Evolutionary conservation across 768 basidiomycete genomes (phyloP), one percentile per base, ranked within the genome.

Genomic region (Panaeolus papilionaceus): DNA sequence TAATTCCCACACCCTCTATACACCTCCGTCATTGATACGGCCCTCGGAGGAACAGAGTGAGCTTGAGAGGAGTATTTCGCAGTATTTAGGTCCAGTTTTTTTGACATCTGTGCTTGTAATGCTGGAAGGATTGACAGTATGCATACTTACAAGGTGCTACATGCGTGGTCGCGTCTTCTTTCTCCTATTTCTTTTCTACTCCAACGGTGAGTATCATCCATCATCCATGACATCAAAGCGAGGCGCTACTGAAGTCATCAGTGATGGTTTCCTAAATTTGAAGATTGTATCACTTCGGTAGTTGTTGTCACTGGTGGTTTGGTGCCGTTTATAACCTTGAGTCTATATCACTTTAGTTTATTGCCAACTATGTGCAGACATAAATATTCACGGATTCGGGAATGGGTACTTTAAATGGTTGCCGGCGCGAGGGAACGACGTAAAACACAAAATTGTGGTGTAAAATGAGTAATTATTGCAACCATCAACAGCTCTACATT

Each of bases 161-260:
- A 58, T 33, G 26, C 4, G 11, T 58, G 54, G 28, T 28, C 11
- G 54, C 26, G 6, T 14, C 33, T 33, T 23, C 1, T 28, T 18
- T 58, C 39, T 20, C 54, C 62, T 62, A 66, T 66, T 64, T 64
- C 40, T 20, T 51, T 58, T 66, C 66, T 64, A 58, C 54, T 58
- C 54, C 54, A 58, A 33, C 54, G 16, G 26, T 14, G 11, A 16
- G 62, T 18, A 61, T 42, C 38, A 26, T n/a, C 49, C 67, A 72
- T 70, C 68, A 67, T 64, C 45, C 20, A 69, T 65, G 67, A 70
- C 67, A 71, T 47, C 47, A 18, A 44, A 26, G 18, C 67, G 28
- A 16, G 49, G 12, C 65, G 26, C 28, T 28, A 28, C 33, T 72
- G 71, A 72, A 69, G 71, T 74, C 73, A 74, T 74, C 69, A 68